Conservation (phyloP, 2,329 filamentous ascomycete species). For the Zymoseptoria ardabiliae region DNA sequence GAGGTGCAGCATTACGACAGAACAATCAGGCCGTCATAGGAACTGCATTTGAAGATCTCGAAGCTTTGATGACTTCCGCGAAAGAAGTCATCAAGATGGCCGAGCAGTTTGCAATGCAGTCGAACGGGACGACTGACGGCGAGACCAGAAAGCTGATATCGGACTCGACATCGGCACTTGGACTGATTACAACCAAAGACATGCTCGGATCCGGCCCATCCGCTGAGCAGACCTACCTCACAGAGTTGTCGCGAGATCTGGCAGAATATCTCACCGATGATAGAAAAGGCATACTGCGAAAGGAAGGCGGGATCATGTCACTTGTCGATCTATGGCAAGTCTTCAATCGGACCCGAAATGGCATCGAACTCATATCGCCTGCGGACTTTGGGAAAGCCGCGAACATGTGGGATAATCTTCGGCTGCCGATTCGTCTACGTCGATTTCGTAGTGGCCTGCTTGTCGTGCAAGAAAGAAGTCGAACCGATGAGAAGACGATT, state of each 20-base stretch:
- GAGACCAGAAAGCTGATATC: conserved; percentile 63
- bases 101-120: conserved; percentile 71
- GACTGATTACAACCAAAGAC: conserved; percentile 89
- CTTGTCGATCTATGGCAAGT: conserved; percentile 88
- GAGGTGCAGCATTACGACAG: conserved; percentile 74
- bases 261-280: conserved; percentile 89
- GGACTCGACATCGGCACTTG: conserved; percentile 75
- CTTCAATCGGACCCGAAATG: conserved; percentile 87
- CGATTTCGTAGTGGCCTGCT: conserved; percentile 91
- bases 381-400: conserved; percentile 87
- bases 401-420: conserved; percentile 77
- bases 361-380: conserved; percentile 89
- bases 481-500: conserved; percentile 86
- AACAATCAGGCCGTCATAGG: conserved; percentile 93
- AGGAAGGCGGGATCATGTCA: conserved; percentile 79
- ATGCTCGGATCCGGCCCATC: conserved; percentile 72
- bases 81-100: conserved; percentile 93
- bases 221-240: conserved; percentile 79
- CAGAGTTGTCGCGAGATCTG: conserved; percentile 74
- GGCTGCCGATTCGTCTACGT: conserved; percentile 75
- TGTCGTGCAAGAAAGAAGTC: conserved; percentile 80
- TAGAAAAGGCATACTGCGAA: conserved; percentile 65
- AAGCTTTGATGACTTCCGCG: conserved; percentile 93
- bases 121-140: conserved; percentile 43
- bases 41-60: conserved; percentile 88